A percentile compares a stretch with the other conserved stretches of the same genome.
Conservation (phyloP, 306 rosid genomes). For the Prunus padus region DNA sequence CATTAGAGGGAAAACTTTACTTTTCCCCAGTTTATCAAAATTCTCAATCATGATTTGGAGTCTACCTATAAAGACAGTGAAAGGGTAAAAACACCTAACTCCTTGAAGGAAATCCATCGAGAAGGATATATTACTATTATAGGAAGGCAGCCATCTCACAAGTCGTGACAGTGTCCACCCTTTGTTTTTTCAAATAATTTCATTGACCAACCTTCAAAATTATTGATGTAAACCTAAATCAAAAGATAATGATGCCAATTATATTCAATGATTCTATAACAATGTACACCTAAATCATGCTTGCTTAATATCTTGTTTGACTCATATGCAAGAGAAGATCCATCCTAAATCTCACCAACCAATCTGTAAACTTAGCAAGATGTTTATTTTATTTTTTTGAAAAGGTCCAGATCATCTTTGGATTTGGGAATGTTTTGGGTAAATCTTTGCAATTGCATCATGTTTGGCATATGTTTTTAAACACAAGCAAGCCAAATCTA, state of each 20-base stretch:
- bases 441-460: conserved; percentile 30
- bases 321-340: conserved; percentile 36
- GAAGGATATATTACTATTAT: neutral
- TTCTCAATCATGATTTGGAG: conserved; percentile 4
- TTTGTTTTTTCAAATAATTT: neutral
- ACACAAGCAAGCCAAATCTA: neutral
- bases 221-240: conserved; percentile 13
- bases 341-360: conserved; percentile 41
- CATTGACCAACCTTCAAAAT: conserved; percentile 1
- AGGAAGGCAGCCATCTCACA: conserved; percentile 9
- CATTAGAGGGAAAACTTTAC: neutral
- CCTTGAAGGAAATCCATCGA: neutral
- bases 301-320: conserved; percentile 30
- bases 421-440: conserved; percentile 35
- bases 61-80: neutral
- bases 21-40: neutral
- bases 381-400: conserved; percentile 15
- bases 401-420: conserved; percentile 33
- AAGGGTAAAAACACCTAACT: neutral
- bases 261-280: neutral
- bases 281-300: conserved; percentile 3
- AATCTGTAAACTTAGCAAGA: conserved; percentile 32
- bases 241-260: conserved; percentile 30
- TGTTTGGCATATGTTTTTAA: conserved; percentile 19
- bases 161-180: neutral